phyloP scores from a whole-genome alignment of 202 grass and related monocot species.

The Bolboschoenoplectus hybrid region DNA sequence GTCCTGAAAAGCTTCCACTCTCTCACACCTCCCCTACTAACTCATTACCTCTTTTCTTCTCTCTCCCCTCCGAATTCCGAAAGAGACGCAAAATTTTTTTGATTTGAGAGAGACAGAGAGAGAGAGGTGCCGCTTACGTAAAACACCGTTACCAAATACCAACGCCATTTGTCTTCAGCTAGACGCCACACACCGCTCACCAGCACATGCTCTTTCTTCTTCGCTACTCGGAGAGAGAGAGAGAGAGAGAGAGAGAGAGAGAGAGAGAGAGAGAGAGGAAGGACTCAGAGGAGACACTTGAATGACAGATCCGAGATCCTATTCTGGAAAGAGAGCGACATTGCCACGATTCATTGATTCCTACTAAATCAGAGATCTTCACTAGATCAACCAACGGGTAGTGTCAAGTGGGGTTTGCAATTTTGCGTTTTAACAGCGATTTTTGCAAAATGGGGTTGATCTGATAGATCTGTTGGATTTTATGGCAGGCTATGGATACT shows the following conservation, averaged over 20 bases:
- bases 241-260: constrained; percentile 6
- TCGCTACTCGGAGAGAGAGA: constrained; percentile 23
- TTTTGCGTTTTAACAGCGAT: constrained; percentile 16
- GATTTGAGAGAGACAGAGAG: constrained; percentile 27
- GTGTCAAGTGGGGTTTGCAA: constrained; percentile 11
- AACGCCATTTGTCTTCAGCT: constrained; percentile 39
- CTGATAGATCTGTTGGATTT: constrained; percentile 63
- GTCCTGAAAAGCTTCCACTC: constrained; percentile 48
- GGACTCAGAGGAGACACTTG: background rate
- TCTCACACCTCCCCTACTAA: constrained; percentile 31
- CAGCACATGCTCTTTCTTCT: constrained; percentile 1
- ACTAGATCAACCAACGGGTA: constrained; percentile 33
- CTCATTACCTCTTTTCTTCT: background rate
- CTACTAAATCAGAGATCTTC: constrained; percentile 38
- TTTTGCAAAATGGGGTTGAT: constrained; percentile 38
- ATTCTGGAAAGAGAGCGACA: constrained; percentile 9
- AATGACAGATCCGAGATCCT: constrained; percentile 41
- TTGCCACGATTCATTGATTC: constrained; percentile 29
- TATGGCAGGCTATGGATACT: constrained; percentile 61
- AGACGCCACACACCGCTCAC: constrained; percentile 33
- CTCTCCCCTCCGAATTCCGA: background rate
- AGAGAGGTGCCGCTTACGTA: constrained; percentile 32
- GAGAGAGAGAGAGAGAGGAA: constrained; percentile 11
- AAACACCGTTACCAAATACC: constrained; percentile 37
- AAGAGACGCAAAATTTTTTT: constrained; percentile 21